Evolutionary conservation across 2,329 filamentous ascomycete species (phyloP), one percentile per base, ranked within the genome.

Genomic region (Aspergillus brasiliensis): DNA sequence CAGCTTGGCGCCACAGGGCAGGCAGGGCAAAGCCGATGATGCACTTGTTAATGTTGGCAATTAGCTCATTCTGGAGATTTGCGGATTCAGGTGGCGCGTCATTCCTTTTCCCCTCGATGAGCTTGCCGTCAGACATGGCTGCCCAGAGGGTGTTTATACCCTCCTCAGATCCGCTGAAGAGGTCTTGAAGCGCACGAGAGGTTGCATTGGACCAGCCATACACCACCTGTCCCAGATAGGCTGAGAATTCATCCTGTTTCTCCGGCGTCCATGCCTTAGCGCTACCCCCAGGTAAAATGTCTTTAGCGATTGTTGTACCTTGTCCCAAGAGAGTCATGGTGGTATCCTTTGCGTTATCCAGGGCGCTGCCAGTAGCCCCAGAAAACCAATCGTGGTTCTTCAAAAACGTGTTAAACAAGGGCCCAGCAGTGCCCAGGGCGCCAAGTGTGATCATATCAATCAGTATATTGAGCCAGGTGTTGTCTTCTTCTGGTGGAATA

Each of bases 361-460:
- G 19, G 10, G 31, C 15, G 19, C 28, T 60, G 34, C 48, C 52
- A 6, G 27, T 28, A n/a, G 57, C 21, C 37, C 46, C 31, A 8
- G 27, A 7, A 40, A 57, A 57, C 19, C 31, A 62, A 17, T 1
- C 13, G 3, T 13, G 1, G 3, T 23, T 13, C 40, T 37, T 60
- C 6, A 60, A 34, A 2, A 31, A 3, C 4, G 28, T n/a, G 31
- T 65, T 59, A 58, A 61, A 62, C 21, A 61, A 44, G 4, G 57
- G 57, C 11, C 61, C 63, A 1, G 56, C 61, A 54, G 51, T 42
- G 8, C 15, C 25, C 1, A 59, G 56, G 34, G 49, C 28, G 21
- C 63, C 63, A 1, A 65, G 46, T 1, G 61, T 56, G 21, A 63
- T 5, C 8, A 63, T 49, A 40, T 63, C 63, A 7, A 64, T 47